Evolutionary conservation across 2,329 filamentous ascomycete genomes (phyloP), one percentile per base, ranked within the genome.

Genomic region (Aspergillus puulaauensis): DNA sequence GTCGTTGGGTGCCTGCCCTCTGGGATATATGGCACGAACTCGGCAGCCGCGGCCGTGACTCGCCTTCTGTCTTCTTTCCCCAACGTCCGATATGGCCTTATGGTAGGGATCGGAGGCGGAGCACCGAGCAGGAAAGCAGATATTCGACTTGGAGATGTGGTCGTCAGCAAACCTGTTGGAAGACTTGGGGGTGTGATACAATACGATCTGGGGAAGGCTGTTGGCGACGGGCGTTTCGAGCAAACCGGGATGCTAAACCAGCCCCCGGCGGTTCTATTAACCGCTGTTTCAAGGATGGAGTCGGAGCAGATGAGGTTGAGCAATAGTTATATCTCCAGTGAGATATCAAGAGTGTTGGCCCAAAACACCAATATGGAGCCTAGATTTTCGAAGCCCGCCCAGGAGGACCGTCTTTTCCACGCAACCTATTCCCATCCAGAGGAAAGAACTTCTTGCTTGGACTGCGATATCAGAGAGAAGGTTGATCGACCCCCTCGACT

Each of bases 121-220:
- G 35, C 0, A 0, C 35, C 35, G 0, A n/a, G 35, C 15, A 37
- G 0, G 15, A n/a, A 6, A 2, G 15, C 5, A 2, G 35, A 37
- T n/a, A 37, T 37, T n/a, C 35, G 35, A 7, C 15, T 37, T 2
- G 35, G 35, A 2, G 35, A 37, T n/a, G 14, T 37, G 5, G 35
- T 37, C 5, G 35, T 37, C 0, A 37, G 35, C 35, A 37, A 37
- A 8, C 35, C 35, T 15, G 35, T 37, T 37, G 35, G 35, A 7
- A 37, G 6, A n/a, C 15, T 15, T 2, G 15, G 15, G 12, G 35
- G 35, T 0, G 35, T 37, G 14, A 2, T 37, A 37, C 35, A 37
- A 7, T 37, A 37, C 5, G 35, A 37, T 37, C 15, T 15, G 12
- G 35, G 35, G 5, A 37, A 37, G 35, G 3, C 35, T 15, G 12